A percentile compares a stretch with the other conserved stretches of the same genome.
phyloP scores from a whole-genome alignment of 1,284 basidiomycete species.

The Trichosporon coremiiforme region DNA sequence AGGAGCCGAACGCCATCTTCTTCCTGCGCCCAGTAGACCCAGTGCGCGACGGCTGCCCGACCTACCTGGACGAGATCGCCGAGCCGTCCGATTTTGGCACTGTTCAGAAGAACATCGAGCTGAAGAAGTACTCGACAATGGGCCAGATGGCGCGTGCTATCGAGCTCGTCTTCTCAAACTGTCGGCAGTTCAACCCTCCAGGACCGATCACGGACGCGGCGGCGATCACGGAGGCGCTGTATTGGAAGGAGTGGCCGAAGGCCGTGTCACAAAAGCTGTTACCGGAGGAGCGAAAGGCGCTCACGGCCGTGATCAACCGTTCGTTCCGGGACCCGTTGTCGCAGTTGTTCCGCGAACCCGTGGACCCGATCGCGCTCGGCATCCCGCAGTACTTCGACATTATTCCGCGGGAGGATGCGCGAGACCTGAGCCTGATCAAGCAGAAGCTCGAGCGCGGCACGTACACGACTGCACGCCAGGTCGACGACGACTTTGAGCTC shows the following conservation, averaged over 20 bases:
- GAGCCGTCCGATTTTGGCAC: constrained; percentile 95
- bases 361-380: constrained; percentile 49
- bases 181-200: constrained; percentile 82
- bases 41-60: constrained; percentile 76
- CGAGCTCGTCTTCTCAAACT: constrained; percentile 81
- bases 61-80: constrained; percentile 92
- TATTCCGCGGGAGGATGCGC: constrained; percentile 66
- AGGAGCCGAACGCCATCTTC: constrained; percentile 70
- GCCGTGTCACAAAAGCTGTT: constrained; percentile 72
- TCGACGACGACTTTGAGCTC: constrained; percentile 52
- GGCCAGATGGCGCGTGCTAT: constrained; percentile 79
- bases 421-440: constrained; percentile 82
- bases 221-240: constrained; percentile 70
- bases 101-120: constrained; percentile 70
- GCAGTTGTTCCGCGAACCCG: constrained; percentile 77
- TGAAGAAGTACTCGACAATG: constrained; percentile 69
- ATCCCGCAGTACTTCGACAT: constrained; percentile 54
- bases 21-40: constrained; percentile 89
- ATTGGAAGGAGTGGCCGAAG: constrained; percentile 86
- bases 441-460: constrained; percentile 67
- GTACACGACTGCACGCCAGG: constrained; percentile 41
- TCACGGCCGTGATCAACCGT: constrained; percentile 72
- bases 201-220: constrained; percentile 67
- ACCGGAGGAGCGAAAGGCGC: constrained; percentile 76
- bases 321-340: constrained; percentile 73